Conservation (phyloP, 805 yeast species). For the Hanseniaspora lachancei region DNA sequence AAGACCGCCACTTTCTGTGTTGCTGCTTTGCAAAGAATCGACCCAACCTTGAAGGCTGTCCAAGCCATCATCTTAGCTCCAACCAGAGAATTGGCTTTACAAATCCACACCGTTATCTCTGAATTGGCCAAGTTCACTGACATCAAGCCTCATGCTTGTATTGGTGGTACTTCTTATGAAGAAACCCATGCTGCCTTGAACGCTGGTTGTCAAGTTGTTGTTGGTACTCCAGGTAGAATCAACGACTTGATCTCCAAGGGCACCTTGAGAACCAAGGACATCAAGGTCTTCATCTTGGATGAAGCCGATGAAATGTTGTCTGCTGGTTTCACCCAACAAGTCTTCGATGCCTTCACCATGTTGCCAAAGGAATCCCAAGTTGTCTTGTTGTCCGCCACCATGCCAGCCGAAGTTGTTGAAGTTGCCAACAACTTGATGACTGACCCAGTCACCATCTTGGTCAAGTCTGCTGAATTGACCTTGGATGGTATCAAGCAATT, state of each 20-base stretch:
- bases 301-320: conserved; percentile 95
- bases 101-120: conserved; percentile 85
- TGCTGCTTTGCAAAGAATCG: conserved; percentile 62
- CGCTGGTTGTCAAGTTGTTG: conserved; percentile 82
- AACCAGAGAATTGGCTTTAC: conserved; percentile 92
- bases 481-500: conserved; percentile 91
- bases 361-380: conserved; percentile 82
- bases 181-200: conserved; percentile 78
- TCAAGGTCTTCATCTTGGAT: conserved; percentile 90
- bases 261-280: conserved; percentile 62
- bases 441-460: conserved; percentile 86
- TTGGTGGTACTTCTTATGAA: conserved; percentile 87
- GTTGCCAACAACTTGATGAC: conserved; percentile 86
- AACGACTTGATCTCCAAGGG: conserved; percentile 90
- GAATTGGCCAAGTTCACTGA: conserved; percentile 85
- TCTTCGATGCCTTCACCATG: conserved; percentile 75
- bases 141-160: conserved; percentile 86
- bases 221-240: conserved; percentile 98
- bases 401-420: conserved; percentile 82
- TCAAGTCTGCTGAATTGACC: conserved; percentile 86
- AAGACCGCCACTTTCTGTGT: conserved; percentile 96
- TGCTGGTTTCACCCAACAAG: conserved; percentile 84
- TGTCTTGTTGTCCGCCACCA: conserved; percentile 87
- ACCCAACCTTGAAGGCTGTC: conserved; percentile 55
- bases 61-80: conserved; percentile 95